A percentile compares a stretch with the other conserved stretches of the same genome.
Conservation (phyloP, 192 early-diverging fungal species). For the Backusella tuberculispora region DNA sequence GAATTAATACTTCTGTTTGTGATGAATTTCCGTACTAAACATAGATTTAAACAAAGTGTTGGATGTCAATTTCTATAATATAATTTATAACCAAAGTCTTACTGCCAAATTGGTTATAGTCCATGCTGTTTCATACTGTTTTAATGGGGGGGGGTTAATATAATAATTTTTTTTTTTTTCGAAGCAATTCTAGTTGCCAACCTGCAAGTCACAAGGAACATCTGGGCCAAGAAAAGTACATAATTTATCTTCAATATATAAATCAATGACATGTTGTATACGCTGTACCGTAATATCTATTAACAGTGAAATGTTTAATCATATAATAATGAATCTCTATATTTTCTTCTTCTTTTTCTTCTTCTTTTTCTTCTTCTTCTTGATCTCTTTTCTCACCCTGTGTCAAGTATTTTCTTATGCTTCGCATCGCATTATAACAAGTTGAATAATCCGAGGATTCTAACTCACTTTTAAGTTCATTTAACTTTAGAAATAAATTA, state of each 20-base stretch:
- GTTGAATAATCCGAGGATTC: not conserved
- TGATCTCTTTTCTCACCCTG: not conserved
- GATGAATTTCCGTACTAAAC: constrained; percentile 29
- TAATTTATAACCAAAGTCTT: not conserved
- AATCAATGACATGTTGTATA: constrained; percentile 22
- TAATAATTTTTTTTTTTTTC: not conserved
- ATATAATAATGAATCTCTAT: not conserved
- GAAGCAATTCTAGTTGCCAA: not conserved
- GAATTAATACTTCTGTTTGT: constrained; percentile 28
- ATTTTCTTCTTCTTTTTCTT: not conserved
- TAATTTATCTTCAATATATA: constrained; percentile 21
- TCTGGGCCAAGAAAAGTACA: not conserved
- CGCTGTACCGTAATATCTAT: constrained; percentile 21
- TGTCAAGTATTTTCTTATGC: constrained; percentile 19
- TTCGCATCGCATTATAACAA: constrained; percentile 14
- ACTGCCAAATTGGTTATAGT: constrained; percentile 37
- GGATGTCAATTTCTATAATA: not conserved
- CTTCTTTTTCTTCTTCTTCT: not conserved
- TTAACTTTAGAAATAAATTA: not conserved
- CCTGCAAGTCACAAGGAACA: constrained; percentile 23
- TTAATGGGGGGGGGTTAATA: not conserved
- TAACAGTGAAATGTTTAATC: not conserved
- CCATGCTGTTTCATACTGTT: constrained; percentile 38
- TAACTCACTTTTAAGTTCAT: not conserved
- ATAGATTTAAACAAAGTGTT: not conserved